A percentile compares a stretch with the other conserved stretches of the same genome.
phyloP scores from a whole-genome alignment of 106 monocot genomes.

The Apostasia ramifera region DNA sequence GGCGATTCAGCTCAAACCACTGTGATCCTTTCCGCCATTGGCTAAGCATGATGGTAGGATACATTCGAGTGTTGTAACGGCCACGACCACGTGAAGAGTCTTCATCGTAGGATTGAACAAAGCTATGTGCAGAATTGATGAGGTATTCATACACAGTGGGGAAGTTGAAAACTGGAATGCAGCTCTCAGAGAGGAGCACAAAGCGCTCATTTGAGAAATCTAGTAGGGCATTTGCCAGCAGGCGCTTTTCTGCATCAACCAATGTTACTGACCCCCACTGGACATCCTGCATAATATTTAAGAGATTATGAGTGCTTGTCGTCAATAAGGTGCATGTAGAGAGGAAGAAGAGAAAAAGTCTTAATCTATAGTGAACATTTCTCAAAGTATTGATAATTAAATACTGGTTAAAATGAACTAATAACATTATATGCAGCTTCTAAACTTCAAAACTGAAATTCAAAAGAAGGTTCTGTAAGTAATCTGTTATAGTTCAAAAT shows the following conservation, averaged over 20 bases:
- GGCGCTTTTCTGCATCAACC: constrained; percentile 29
- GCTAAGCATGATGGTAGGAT: constrained; percentile 8
- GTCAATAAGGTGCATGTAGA: no score
- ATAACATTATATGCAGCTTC: no score
- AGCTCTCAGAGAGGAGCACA: constrained; percentile 31
- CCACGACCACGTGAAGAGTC: constrained; percentile 18
- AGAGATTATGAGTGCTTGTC: no score
- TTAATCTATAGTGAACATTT: no score
- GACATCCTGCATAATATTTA: constrained; percentile 11
- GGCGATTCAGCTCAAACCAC: constrained; percentile 29
- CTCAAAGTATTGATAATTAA: no score
- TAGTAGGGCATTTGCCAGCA: constrained; percentile 25
- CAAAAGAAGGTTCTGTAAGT: no score
- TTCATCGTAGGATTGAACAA: constrained; percentile 27
- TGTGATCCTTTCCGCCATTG: constrained; percentile 30
- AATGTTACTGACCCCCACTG: constrained; percentile 22
- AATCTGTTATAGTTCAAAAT: not conserved
- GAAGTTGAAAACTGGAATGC: constrained; percentile 30
- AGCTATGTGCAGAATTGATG: constrained; percentile 20
- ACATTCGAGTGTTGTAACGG: constrained; percentile 18
- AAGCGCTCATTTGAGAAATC: constrained; percentile 35
- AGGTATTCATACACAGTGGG: constrained; percentile 28
- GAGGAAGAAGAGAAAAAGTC: no score
- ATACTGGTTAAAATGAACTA: no score
- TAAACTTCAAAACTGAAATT: no score